Base-by-base conservation (phyloP, 305 asterid species). In the Fraxinus sp. region DNA sequence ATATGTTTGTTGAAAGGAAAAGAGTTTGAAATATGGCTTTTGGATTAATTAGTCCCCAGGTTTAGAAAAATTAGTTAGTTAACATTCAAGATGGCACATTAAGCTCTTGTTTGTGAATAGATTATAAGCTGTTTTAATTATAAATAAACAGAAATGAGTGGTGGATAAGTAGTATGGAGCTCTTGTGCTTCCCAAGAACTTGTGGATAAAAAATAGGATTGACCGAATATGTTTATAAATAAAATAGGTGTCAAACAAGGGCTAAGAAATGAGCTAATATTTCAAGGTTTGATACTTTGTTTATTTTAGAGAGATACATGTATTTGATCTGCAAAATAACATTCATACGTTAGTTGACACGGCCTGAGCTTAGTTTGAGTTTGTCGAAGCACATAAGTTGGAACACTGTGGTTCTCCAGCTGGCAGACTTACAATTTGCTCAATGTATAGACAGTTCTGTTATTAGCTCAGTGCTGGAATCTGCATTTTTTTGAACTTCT, bases 341-440 rank as follows among this genome's bases (percentile, higher is more conserved):
- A 52, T 52, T 52, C 62, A 52, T 16, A 16, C 8, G 68, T 52
- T 28, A 68, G 78, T 79, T 76, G 79, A 66, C 81, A 76, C 79
- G 84, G 66, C 59, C 18, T 59, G 55, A 77, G 10, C 35, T 64
- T 37, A 30, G 36, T 30, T 18, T 20, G 70, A 68, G 36, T 16
- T 36, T 71, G 76, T 32, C 5, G 44, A 14, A 71, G 44, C 24
- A 71, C 41, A 14, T 71, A 16, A 32, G 44, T 30, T 71, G 24
- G 41, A 70, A 13, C 14, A 70, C 16, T 70, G 76, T 71, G 76
- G 44, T 6, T 32, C 39, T 30, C 35, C 33, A 9, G 59, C 62
- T 80, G 78, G 41, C 62, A 46, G 52, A 30, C 74, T 46, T 83
- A 26, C 77, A 68, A 14, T 41, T 39, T 78, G 81, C 55, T 76